Base-by-base conservation (phyloP, 805 yeast species). In the Lipomyces orientalis region DNA sequence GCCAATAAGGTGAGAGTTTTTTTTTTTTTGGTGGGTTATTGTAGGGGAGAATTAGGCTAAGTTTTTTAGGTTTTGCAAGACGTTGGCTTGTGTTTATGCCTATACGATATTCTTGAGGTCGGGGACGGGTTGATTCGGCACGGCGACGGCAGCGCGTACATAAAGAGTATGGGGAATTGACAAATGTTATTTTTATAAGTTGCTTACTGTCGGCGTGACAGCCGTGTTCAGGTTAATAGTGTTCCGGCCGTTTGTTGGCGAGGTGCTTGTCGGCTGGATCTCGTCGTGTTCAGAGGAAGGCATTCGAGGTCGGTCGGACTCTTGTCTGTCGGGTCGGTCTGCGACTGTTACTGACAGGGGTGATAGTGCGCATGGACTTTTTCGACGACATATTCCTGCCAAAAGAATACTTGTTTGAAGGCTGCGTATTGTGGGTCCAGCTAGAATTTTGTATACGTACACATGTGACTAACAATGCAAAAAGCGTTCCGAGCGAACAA, bases 201-300 rank as follows among this genome's bases (percentile, higher is more conserved):
- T 22, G 34, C 58, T 46, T 12, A 43, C 43, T 7, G 54, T 19
- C 29, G 29, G 37, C 12, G 46, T 31, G 35, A 19, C 51, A 70
- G 90, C 89, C 22, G 84, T 82, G 64, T 91, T 93, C 75, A 80
- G 98, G 61, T 82, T 90, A 58, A 81, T 93, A 9, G 88, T 94
- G 1, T 95, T 95, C 84, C 90, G 93, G 71, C 99, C 99, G 0
- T 94, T 94, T 78, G 88, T 91, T 0, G 99, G 99, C 9, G 99
- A 95, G 77, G 86, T 94, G 7, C 78, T 95, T 33, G 88, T 93
- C 0, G 99, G 99, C 1, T 92, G 97, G 94, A 91, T 95, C 43
- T 88, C 92, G 54, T 90, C 92, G 72, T 91, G 97, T 80, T 85
- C 93, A 3, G 85, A 87, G 29, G 96, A 93, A 63, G 99, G 99